phyloP scores from a whole-genome alignment of 768 basidiomycete genomes.

The Lactarius deliciosus region DNA sequence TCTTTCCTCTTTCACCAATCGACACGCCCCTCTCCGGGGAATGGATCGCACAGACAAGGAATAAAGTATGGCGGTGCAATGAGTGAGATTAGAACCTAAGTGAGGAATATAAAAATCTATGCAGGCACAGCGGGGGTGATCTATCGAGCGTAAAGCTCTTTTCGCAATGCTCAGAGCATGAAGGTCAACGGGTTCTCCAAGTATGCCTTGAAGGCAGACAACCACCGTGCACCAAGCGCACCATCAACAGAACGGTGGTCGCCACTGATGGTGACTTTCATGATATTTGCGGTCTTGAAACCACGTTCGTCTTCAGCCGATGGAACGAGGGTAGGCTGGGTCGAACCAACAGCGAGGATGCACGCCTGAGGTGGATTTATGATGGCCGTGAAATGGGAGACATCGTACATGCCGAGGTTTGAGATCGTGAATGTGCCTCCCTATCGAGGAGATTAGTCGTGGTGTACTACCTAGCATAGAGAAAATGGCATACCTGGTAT shows the following conservation, averaged over 20 bases:
- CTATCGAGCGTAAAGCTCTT: slow-evolving; percentile 18
- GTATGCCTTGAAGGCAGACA: slow-evolving; percentile 92
- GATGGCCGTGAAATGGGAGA: slow-evolving; percentile 96
- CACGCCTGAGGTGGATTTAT: slow-evolving; percentile 99
- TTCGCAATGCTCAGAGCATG: slow-evolving; percentile 65
- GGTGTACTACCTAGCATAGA: neutral
- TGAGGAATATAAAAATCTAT: slow-evolving; percentile 28
- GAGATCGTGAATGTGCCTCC: slow-evolving; percentile 99
- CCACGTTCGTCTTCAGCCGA: slow-evolving; percentile 90
- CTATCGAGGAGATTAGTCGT: slow-evolving; percentile 39
- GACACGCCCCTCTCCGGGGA: neutral
- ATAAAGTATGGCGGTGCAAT: slow-evolving; percentile 23
- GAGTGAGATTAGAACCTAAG: slow-evolving; percentile 25
- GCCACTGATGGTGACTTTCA: slow-evolving; percentile 95
- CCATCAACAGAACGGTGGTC: slow-evolving; percentile 98
- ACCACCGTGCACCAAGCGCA: slow-evolving; percentile 90
- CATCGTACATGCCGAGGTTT: slow-evolving; percentile 97
- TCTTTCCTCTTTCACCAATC: neutral
- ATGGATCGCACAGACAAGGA: slow-evolving; percentile 9
- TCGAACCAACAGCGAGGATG: slow-evolving; percentile 92
- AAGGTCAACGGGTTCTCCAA: slow-evolving; percentile 96
- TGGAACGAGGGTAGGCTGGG: slow-evolving; percentile 80
- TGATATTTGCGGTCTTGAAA: slow-evolving; percentile 86
- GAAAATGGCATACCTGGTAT: slow-evolving; percentile 69
- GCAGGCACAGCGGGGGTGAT: slow-evolving; percentile 5